Evolutionary conservation across 164 flowering plant genomes (phyloP).

Genomic region (Echeveria elegans): DNA sequence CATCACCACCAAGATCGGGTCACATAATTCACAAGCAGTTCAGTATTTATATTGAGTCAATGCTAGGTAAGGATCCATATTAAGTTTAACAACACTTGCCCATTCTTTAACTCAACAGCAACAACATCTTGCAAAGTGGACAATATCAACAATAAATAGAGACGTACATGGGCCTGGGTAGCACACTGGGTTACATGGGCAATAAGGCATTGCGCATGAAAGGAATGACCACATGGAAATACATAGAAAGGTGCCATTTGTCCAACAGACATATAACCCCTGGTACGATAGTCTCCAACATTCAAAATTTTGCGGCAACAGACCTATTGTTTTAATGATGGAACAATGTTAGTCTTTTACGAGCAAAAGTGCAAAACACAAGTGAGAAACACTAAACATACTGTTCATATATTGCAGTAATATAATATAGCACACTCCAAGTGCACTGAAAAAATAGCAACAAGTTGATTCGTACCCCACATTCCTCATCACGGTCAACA

Average conservation of each 20-base stretch:
- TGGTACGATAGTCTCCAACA: conserved; percentile 38
- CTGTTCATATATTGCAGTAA: too few species aligned
- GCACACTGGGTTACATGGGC: conserved; percentile 87
- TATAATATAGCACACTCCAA: not conserved
- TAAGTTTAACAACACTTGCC: too few species aligned
- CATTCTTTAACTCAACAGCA: not conserved
- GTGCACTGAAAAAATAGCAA: not conserved
- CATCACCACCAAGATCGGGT: not conserved
- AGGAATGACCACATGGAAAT: conserved; percentile 96
- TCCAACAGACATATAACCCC: conserved; percentile 75
- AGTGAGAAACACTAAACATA: too few species aligned
- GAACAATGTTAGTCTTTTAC: conserved; percentile 1
- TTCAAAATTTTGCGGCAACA: conserved; percentile 66
- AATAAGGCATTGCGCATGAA: conserved; percentile 83
- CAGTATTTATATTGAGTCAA: not conserved
- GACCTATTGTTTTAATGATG: conserved; percentile 34
- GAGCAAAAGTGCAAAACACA: not conserved
- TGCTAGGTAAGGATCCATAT: not conserved
- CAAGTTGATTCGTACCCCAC: conserved; percentile 62
- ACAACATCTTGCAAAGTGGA: not conserved
- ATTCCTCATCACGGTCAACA: conserved; percentile 85
- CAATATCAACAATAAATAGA: not conserved
- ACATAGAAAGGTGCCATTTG: conserved; percentile 96
- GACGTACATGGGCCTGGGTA: conserved; percentile 49
- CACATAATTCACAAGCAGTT: not conserved